These are phyloP conservation scores for Przewalskia tangutica DNA, from an alignment of 257 asterid species.

Conservation along the genomic window DNA sequence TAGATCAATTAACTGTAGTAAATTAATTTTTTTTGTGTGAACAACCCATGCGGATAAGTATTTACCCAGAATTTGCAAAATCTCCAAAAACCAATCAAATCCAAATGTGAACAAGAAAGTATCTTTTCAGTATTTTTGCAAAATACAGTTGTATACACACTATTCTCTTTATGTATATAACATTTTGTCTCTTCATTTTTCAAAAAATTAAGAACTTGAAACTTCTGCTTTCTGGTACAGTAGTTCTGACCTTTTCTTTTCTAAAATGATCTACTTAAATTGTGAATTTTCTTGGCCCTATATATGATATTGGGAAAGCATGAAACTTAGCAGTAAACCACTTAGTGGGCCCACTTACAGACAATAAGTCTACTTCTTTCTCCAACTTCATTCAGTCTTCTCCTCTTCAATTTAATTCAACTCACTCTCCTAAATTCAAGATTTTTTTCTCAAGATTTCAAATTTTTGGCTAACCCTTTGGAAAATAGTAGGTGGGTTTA, in stretches of 20 bases:
- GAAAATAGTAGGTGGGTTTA: background rate
- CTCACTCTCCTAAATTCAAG: background rate
- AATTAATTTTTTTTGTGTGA: no score
- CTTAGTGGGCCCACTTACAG: background rate
- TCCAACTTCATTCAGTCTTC: background rate
- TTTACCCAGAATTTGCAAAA: background rate
- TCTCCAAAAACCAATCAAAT: background rate
- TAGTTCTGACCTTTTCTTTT: background rate
- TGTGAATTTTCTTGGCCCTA: background rate
- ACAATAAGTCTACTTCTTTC: conserved; percentile 2
- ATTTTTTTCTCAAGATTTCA: background rate
- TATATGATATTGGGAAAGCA: background rate
- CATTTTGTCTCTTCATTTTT: background rate
- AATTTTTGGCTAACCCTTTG: background rate
- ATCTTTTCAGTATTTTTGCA: background rate
- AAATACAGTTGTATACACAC: background rate
- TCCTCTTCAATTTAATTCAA: background rate
- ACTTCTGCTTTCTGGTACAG: background rate
- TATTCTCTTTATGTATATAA: background rate
- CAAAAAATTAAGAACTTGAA: background rate
- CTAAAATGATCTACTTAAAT: background rate
- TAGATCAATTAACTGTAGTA: no score
- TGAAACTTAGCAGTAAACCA: background rate
- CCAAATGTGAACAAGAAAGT: background rate
- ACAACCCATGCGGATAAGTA: no score